Evolutionary conservation across 2,329 filamentous ascomycete genomes (phyloP), one percentile per base, ranked within the genome.

Genomic region (Pseudogymnoascus sp.): DNA sequence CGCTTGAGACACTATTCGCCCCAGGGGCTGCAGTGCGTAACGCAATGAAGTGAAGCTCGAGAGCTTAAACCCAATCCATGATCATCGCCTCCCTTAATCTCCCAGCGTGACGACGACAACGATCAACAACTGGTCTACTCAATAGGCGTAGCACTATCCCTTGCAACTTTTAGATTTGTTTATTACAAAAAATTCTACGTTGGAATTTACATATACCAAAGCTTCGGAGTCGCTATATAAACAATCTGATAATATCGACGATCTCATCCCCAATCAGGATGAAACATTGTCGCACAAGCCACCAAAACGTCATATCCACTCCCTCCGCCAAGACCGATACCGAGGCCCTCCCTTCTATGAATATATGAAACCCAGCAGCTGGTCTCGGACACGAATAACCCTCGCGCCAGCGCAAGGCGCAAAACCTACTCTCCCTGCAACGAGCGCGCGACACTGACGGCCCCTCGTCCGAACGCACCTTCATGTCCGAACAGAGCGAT

Each of bases 31-130:
- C n/a, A 11, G 11, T 54, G 47, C 47, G 29, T 15, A 54, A 54
- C 47, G 9, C n/a, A 6, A 54, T 54, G 26, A 54, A 54, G n/a
- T 54, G 47, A 31, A 54, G 47, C 26, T 50, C 17, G 47, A 54
- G n/a, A 54, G 47, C 47, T 54, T 54, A 33, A 54, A 17, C 47
- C 47, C 47, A 54, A 54, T 54, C 29, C 47, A 54, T 54, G 47
- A 54, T 54, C 47, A 54, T 54, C 47, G n/a, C 47, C n/a, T 54
- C 47, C 47, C 47, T 54, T 54, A 54, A 54, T 54, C 47, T 54
- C 47, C 47, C 47, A 15, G 4, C 26, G 29, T 33, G 26, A 54
- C 47, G 47, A 54, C 26, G 47, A 54, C 47, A n/a, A 33, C 47
- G 47, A 54, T 54, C 47, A 33, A 54, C 47, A 54, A 54, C 15